Conservation (phyloP, 1,284 basidiomycete genomes). For the Agaricales sp. region DNA sequence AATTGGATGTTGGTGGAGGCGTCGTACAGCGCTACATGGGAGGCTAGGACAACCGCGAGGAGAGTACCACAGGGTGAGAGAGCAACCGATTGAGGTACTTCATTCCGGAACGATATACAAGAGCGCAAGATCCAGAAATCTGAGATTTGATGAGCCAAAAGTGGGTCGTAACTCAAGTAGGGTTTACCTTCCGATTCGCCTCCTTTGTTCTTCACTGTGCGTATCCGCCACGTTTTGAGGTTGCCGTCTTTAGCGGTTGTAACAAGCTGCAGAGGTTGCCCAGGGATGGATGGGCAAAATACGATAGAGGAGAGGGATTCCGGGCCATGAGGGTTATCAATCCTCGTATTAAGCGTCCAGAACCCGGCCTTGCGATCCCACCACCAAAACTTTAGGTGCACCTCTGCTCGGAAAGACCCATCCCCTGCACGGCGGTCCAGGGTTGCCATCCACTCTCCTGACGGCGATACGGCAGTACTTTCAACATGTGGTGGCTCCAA, state of each 20-base stretch:
- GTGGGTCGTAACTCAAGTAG: conserved; percentile 4
- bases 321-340: conserved; percentile 81
- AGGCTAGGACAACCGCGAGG: conserved; percentile 64
- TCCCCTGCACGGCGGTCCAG: conserved; percentile 71
- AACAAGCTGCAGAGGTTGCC: conserved; percentile 32
- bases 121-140: conserved; percentile 76
- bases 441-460: conserved; percentile 91
- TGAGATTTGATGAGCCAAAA: conserved; percentile 19
- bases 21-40: conserved; percentile 73
- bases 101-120: conserved; percentile 58
- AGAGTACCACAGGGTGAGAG: conserved; percentile 89
- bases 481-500: conserved; percentile 77
- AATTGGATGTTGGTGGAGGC: conserved; percentile 57
- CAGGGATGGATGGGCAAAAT: conserved; percentile 44
- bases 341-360: conserved; percentile 81
- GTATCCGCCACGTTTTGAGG: conserved; percentile 66
- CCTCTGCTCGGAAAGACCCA: conserved; percentile 52
- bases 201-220: conserved; percentile 29
- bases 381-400: conserved; percentile 86
- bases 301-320: conserved; percentile 54
- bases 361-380: conserved; percentile 55
- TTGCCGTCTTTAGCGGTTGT: conserved; percentile 62
- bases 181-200: conserved; percentile 38
- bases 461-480: conserved; percentile 52
- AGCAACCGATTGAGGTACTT: conserved; percentile 52